Evolutionary conservation across 192 early-diverging fungal species (phyloP).

Genomic region (Funneliformis geosporum): DNA sequence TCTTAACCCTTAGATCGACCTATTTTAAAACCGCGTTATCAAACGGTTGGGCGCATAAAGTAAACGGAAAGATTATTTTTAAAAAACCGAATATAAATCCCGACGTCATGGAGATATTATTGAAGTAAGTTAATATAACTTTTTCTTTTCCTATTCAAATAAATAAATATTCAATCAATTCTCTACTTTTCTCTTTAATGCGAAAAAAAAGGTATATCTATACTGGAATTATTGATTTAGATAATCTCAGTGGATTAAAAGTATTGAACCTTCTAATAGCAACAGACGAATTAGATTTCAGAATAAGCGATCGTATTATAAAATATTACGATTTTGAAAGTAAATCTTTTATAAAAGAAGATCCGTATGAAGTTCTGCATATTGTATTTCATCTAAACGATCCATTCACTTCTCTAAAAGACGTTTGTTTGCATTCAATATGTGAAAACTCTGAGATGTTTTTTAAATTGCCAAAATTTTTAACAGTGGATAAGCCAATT

Average conservation of each 20-base stretch:
- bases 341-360: neutral
- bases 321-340: neutral
- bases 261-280: neutral
- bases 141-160: neutral
- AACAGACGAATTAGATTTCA: neutral
- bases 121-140: neutral
- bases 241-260: neutral
- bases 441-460: neutral
- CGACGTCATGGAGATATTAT: neutral
- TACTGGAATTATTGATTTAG: neutral
- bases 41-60: neutral
- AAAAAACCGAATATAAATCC: neutral
- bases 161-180: neutral
- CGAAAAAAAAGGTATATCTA: neutral
- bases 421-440: neutral
- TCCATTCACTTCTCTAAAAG: neutral
- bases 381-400: neutral
- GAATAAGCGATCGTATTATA: neutral
- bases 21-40: slow-evolving; percentile 1
- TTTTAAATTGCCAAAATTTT: neutral
- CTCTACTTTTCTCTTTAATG: neutral
- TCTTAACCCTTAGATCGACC: neutral
- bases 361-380: neutral
- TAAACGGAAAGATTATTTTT: neutral
- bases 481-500: neutral